These are phyloP conservation scores for Mortierella sp. DNA, from an alignment of 371 early-diverging fungal genomes.

Conservation along the genomic window DNA sequence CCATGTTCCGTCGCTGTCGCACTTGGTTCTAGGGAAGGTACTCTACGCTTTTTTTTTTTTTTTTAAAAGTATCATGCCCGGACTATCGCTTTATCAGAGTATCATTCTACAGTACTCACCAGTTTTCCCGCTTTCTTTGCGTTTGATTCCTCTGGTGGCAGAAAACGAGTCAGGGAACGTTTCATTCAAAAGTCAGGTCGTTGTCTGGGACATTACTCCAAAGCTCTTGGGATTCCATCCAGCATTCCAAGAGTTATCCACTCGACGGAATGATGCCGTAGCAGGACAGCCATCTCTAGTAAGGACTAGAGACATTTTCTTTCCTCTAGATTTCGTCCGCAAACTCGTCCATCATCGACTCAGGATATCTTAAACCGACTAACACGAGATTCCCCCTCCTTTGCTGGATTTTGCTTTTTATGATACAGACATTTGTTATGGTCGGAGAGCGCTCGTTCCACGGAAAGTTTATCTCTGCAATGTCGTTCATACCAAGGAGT, in stretches of 20 bases:
- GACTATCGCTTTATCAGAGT: too few species aligned
- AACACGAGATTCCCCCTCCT: too few species aligned
- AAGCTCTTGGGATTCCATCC: constrained; percentile 44
- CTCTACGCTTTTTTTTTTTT: too few species aligned
- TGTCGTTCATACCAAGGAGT: constrained; percentile 28
- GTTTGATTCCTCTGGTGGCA: background rate
- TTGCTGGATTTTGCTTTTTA: background rate
- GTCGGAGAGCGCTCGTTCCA: constrained; percentile 39
- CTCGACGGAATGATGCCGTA: constrained; percentile 45
- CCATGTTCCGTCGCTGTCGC: constrained; percentile 38
- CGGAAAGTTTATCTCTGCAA: constrained; percentile 37
- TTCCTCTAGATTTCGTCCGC: too few species aligned
- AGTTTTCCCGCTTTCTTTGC: background rate
- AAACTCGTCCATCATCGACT: too few species aligned
- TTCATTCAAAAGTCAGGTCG: constrained; percentile 33
- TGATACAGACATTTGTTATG: constrained; percentile 43
- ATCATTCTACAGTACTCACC: too few species aligned
- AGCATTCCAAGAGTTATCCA: constrained; percentile 49
- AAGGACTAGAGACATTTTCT: background rate
- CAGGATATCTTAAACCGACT: too few species aligned
- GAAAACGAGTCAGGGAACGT: constrained; percentile 22
- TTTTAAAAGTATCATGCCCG: too few species aligned
- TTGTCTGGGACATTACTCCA: constrained; percentile 39
- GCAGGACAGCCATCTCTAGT: constrained; percentile 48
- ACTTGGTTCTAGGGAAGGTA: constrained; percentile 35